Base-by-base conservation (phyloP, 805 yeast species). In the Zygosaccharomyces siamensis region DNA sequence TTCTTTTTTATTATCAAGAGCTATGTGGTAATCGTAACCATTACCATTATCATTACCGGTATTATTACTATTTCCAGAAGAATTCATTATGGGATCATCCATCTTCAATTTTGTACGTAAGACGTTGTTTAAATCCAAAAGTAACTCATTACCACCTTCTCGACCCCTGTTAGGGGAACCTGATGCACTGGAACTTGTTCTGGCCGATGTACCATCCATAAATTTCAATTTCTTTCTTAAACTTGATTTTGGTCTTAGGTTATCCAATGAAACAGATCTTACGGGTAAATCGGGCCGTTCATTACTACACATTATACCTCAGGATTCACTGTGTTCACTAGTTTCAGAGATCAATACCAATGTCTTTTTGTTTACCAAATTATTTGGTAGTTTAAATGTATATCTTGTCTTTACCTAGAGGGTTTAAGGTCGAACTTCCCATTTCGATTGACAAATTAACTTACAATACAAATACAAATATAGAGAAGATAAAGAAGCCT, bases 1-100 rank as follows among this genome's bases (percentile, higher is more conserved):
- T 45, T 76, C 80, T 39, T 76, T 68, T 50, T 72, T 68, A 50
- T 75, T 78, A 20, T 72, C 72, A 16, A 33, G 28, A 1, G 54
- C 10, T 26, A 10, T 26, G 4, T 10, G 28, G 11, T 26, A 36
- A 1, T 37, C 23, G 11, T 26, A 36, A 1, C 36, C 23, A 28
- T 46, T 48, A 11, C 47, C 44, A 23, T 38, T 46, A 14, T 14
- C 16, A 10, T 3, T 8, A 33, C 20, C 12, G 24, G 24, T 23
- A 16, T 16, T 14, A 16, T 33, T 16, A 33, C 20, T 7, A 10
- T 33, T 33, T 14, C 20, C 35, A 32, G 35, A 32, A 32, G 31
- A 27, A 28, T 28, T 21, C 23, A 45, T 27, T 27, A 41, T 40
- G 11, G 54, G 38, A 26, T 58, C 57, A n/a, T 48, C 53, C 42